A percentile compares a stretch with the other conserved stretches of the same genome.
phyloP scores from a whole-genome alignment of 352 stramenopile species.

The Peronospora belbahrii region DNA sequence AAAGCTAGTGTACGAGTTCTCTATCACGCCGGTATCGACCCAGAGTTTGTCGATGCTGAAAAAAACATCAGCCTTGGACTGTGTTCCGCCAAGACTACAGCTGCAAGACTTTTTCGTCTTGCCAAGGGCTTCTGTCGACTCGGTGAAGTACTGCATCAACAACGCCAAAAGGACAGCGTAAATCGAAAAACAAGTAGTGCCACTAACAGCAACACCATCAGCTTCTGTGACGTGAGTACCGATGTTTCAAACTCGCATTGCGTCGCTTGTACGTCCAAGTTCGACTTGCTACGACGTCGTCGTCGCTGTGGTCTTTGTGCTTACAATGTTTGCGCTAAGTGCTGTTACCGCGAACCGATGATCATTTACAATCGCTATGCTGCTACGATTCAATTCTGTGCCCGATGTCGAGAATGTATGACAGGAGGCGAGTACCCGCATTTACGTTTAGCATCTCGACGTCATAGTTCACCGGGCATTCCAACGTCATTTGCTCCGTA shows the following conservation, averaged over 20 bases:
- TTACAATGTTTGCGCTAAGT: constrained; percentile 30
- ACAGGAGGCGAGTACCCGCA: constrained; percentile 30
- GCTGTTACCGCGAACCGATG: constrained; percentile 29
- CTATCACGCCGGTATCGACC: constrained; percentile 21
- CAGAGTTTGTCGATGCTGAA: constrained; percentile 1
- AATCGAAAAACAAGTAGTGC: not conserved
- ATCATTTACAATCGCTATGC: constrained; percentile 34
- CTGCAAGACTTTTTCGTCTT: constrained; percentile 19
- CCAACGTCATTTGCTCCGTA: constrained; percentile 4
- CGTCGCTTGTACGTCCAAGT: constrained; percentile 29
- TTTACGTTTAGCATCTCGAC: constrained; percentile 21
- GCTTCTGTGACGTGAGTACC: not conserved
- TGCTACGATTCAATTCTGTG: constrained; percentile 29
- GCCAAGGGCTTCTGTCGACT: constrained; percentile 26
- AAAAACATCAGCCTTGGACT: constrained; percentile 7
- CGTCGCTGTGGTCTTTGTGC: constrained; percentile 28
- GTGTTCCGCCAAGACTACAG: constrained; percentile 22
- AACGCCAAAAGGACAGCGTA: constrained; percentile 8
- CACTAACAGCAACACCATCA: not conserved
- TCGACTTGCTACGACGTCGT: constrained; percentile 22
- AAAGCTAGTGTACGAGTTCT: constrained; percentile 24
- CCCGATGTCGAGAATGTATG: constrained; percentile 31
- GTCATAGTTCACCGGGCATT: constrained; percentile 27
- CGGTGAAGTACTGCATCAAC: constrained; percentile 21
- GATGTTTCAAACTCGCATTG: constrained; percentile 29